A percentile compares a stretch with the other conserved stretches of the same genome.
Evolutionary conservation across 352 stramenopile species (phyloP).

Genomic region (Pythium rishiriense): DNA sequence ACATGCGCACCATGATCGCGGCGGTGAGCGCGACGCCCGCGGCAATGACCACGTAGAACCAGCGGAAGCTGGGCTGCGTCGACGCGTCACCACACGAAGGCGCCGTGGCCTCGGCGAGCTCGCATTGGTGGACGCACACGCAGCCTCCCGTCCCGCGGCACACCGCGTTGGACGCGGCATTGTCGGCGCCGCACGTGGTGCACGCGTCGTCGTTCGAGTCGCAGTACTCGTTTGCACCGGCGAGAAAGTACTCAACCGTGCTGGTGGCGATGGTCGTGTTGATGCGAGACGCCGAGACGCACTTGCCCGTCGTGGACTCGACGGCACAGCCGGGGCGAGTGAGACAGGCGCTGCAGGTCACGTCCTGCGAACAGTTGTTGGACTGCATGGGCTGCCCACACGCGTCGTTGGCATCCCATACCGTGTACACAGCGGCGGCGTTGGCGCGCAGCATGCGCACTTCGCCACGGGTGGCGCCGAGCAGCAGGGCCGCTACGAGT

Average conservation of each 20-base stretch:
- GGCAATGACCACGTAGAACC: conserved; percentile 6
- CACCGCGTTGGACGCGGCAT: conserved; percentile 5
- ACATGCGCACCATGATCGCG: conserved; percentile 10
- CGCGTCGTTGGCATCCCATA: background rate
- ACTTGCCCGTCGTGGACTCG: conserved; percentile 40
- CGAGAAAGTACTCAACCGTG: conserved; percentile 29
- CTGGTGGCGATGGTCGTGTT: conserved; percentile 3
- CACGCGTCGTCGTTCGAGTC: conserved; percentile 29
- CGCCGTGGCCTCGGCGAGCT: background rate
- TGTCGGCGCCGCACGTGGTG: conserved; percentile 19
- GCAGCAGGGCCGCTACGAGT: background rate
- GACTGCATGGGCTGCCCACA: conserved; percentile 13
- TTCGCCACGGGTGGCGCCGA: background rate
- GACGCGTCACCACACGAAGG: background rate
- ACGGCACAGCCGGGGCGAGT: conserved; percentile 32
- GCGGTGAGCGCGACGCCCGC: background rate
- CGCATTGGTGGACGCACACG: conserved; percentile 33
- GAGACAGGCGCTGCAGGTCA: conserved; percentile 30
- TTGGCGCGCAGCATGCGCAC: background rate
- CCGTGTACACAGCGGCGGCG: background rate
- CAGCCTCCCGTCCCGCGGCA: conserved; percentile 32
- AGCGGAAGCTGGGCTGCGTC: background rate
- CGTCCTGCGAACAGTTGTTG: conserved; percentile 8
- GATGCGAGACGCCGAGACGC: conserved; percentile 29
- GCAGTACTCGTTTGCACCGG: conserved; percentile 29